Evolutionary conservation across 805 yeast genomes (phyloP).

Genomic region (Babjeviella inositovora): DNA sequence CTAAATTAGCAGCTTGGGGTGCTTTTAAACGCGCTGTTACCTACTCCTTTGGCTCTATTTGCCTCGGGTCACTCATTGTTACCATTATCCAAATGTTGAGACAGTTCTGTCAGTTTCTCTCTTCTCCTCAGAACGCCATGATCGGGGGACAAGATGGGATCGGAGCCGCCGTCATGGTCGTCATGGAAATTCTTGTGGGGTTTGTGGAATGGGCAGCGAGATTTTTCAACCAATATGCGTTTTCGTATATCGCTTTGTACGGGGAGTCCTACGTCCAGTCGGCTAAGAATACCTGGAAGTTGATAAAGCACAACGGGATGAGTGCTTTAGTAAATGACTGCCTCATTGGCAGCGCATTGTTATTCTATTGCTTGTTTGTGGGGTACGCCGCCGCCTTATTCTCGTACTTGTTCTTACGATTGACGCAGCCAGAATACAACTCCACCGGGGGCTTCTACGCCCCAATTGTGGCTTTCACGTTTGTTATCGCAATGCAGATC

Average conservation of each 20-base stretch:
- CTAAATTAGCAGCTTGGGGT: constrained; percentile 65
- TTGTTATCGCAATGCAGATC: constrained; percentile 63
- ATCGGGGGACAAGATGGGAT: constrained; percentile 33
- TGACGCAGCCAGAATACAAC: constrained; percentile 56
- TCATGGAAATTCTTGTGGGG: constrained; percentile 43
- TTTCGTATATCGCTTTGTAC: constrained; percentile 73
- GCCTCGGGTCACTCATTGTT: constrained; percentile 69
- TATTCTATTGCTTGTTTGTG: constrained; percentile 60
- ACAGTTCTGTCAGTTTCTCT: too few species aligned
- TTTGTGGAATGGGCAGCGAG: constrained; percentile 65
- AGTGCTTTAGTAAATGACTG: constrained; percentile 79
- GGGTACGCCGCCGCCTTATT: constrained; percentile 51
- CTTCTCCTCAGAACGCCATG: too few species aligned
- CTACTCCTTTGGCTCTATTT: constrained; percentile 78
- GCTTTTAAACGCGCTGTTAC: constrained; percentile 71
- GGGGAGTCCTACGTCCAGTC: constrained; percentile 65
- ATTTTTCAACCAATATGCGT: constrained; percentile 85
- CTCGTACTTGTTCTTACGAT: constrained; percentile 47
- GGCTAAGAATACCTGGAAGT: constrained; percentile 70
- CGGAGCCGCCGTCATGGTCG: constrained; percentile 32
- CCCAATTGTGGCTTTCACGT: constrained; percentile 58
- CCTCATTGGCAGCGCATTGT: constrained; percentile 61
- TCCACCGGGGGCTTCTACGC: constrained; percentile 44
- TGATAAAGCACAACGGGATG: constrained; percentile 65
- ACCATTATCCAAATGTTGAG: constrained; percentile 54